Evolutionary conservation across 495 filamentous ascomycete genomes (phyloP).

Genomic region (Penicillium manginii): DNA sequence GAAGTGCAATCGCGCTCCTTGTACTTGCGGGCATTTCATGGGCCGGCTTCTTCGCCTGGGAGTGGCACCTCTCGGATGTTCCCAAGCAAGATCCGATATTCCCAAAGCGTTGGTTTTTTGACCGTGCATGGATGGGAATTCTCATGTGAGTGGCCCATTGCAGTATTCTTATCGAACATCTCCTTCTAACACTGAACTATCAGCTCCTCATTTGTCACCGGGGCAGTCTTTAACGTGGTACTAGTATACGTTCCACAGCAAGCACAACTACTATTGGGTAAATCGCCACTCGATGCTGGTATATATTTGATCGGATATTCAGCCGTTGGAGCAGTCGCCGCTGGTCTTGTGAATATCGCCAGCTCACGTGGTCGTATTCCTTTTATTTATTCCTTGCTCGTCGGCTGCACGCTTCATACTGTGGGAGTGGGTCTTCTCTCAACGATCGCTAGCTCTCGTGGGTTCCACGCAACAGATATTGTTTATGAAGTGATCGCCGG

Average conservation of each 20-base stretch:
- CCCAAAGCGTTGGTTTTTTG: slow-evolving; percentile 38
- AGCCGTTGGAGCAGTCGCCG: slow-evolving; percentile 51
- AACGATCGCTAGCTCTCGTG: slow-evolving; percentile 36
- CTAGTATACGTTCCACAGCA: slow-evolving; percentile 63
- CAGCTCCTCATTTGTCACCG: slow-evolving; percentile 38
- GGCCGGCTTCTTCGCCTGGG: slow-evolving; percentile 44
- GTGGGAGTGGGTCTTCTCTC: slow-evolving; percentile 55
- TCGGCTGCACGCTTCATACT: slow-evolving; percentile 50
- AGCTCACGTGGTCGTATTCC: slow-evolving; percentile 46
- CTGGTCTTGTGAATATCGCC: slow-evolving; percentile 50
- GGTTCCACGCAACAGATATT: slow-evolving; percentile 42
- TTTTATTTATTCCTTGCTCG: slow-evolving; percentile 51
- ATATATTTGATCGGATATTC: slow-evolving; percentile 59
- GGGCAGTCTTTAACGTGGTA: slow-evolving; percentile 57
- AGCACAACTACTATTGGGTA: slow-evolving; percentile 58
- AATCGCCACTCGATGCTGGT: slow-evolving; percentile 52
- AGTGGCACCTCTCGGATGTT: slow-evolving; percentile 36
- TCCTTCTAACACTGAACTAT: slow-evolving; percentile 1
- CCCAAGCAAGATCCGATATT: slow-evolving; percentile 39
- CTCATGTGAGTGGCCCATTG: slow-evolving; percentile 29
- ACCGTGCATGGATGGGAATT: slow-evolving; percentile 38
- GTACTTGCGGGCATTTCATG: slow-evolving; percentile 39
- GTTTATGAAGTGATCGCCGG: slow-evolving; percentile 59
- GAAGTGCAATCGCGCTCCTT: slow-evolving; percentile 47
- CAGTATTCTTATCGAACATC: neutral